Evolutionary conservation across 352 stramenopile genomes (phyloP), one percentile per base, ranked within the genome.

Genomic region (Elongisporangium senticosum): DNA sequence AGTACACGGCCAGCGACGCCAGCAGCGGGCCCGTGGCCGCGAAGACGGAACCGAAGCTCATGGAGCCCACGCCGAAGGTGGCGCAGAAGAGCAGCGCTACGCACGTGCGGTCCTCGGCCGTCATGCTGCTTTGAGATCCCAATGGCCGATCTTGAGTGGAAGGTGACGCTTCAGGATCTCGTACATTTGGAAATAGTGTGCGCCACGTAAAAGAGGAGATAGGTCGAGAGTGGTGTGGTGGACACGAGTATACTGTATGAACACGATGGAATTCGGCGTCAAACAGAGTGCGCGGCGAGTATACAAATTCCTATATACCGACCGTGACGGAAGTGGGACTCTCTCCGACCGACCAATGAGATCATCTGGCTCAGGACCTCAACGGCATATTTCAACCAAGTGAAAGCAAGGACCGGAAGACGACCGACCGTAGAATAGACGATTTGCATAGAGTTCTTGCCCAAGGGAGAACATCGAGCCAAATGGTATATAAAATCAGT

Each of bases 21-120:
- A 87, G 51, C 19, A 89, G 56, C 15, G 79, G 76, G 0, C 82
- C 79, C 1, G 79, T 69, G 23, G 77, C 71, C 3, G 77, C 79
- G 56, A 89, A 91, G 22, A 88, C 67, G 51, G 76, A 66, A 39
- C 79, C 75, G 54, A 91, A 89, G 62, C 79, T 89, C 71, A 88
- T 85, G 49, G 79, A 88, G 8, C 78, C 79, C 52, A 89, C 77
- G 26, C 82, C 75, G 56, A 89, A 89, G 22, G 77, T 89, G 60
- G 77, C 76, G 68, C 79, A 88, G 70, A 89, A 91, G 51, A 89
- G 77, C 59, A 89, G 56, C 39, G 75, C 77, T 49, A 86, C 70
- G 58, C 76, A 86, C 61, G 83, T 55, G 7, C 67, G 49, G 55
- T 91, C 79, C 61, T 91, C 77, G n/a, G 40, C 58, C 26, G 17